Evolutionary conservation across 345 rosid species (phyloP), one percentile per base, ranked within the genome.

Genomic region (Melastoma malabathricum): DNA sequence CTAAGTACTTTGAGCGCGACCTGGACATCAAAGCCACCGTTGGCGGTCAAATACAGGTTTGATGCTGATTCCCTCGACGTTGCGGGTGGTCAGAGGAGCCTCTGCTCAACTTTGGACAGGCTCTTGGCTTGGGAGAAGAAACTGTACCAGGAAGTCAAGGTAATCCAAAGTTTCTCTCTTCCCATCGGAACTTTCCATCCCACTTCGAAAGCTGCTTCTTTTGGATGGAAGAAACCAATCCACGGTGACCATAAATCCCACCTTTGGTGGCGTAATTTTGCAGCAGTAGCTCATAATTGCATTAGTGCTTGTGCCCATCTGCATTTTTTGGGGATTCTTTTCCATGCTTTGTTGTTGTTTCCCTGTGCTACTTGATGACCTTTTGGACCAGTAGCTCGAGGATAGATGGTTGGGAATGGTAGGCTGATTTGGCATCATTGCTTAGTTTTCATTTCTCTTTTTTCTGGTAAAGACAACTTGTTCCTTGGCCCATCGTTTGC

Each of bases 91-190:
- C 69, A 72, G 1, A 87, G 67, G 72, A 84, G 98, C 55, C 95
- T 92, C 38, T 81, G 83, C 64, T 79, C 95, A 39, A 84, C 90
- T 44, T 52, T 88, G 53, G 98, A 92, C 49, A 80, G 90, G 43
- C 83, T 92, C 56, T 75, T 82, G 75, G 98, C 97, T 47, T 87
- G 98, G 98, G 98, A 87, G 76, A 84, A 84, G 75, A 92, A 92
- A 67, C 90, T 84, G 19, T 92, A 82, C 22, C 80, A 76, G 47
- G 98, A 92, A 70, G 86, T 92, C 50, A 92, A 92, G 95, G 98
- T 87, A 64, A 38, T 6, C 6, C 18, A 23, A 55, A 1, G 4
- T 46, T 39, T 10, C 53, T 10, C 22, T 18, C 45, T 18, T 50
- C 27, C 52, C 29, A 15, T 10, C 25, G 15, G 34, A 38, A 14